Conservation (phyloP, 1,284 basidiomycete species). For the Ganoderma resinaceum region DNA sequence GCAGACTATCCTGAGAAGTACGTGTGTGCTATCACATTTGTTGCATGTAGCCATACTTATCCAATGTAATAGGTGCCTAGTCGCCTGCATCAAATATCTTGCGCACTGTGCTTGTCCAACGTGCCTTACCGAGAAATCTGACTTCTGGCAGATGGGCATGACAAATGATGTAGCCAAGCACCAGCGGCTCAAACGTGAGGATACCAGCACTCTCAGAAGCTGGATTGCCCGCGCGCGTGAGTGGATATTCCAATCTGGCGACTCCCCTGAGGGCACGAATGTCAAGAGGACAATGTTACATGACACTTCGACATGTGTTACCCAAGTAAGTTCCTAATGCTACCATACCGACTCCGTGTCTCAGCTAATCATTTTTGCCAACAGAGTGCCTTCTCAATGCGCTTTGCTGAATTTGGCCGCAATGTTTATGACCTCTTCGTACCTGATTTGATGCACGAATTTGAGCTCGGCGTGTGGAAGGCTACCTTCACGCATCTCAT, state of each 20-base stretch:
- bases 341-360: too few relatives aligned
- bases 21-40: background rate
- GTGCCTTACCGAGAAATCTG: background rate
- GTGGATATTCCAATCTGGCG: slow-evolving; percentile 24
- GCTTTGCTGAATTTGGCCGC: slow-evolving; percentile 31
- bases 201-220: too few relatives aligned
- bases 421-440: slow-evolving; percentile 41
- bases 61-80: background rate
- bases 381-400: slow-evolving; percentile 37
- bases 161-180: too few relatives aligned
- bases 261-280: slow-evolving; percentile 1
- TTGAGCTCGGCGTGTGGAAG: slow-evolving; percentile 47
- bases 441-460: slow-evolving; percentile 47
- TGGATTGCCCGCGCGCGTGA: too few relatives aligned
- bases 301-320: too few relatives aligned
- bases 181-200: too few relatives aligned
- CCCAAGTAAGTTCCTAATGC: too few relatives aligned
- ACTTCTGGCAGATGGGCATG: background rate
- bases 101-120: background rate
- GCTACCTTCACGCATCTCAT: slow-evolving; percentile 18
- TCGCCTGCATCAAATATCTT: background rate
- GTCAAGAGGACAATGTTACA: too few relatives aligned
- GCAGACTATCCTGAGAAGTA: slow-evolving; percentile 19
- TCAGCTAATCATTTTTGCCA: too few relatives aligned
- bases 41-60: too few relatives aligned